These are phyloP conservation scores for Plantago elongata DNA, from an alignment of 257 asterid species.

Conservation along the genomic window DNA sequence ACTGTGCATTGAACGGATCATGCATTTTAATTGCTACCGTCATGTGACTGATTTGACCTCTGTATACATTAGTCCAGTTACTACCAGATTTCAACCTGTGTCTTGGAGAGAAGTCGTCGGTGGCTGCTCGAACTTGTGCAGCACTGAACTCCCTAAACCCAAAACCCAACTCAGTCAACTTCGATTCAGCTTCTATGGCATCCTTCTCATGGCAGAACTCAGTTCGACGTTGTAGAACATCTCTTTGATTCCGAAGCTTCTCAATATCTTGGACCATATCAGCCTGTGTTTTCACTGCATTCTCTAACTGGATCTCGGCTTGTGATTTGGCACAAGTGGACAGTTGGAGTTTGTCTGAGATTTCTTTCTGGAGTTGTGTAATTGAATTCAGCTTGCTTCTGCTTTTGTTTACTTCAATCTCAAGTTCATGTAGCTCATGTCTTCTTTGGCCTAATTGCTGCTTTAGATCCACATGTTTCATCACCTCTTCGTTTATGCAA, in stretches of 20 bases:
- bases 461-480: slow-evolving; percentile 32
- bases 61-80: slow-evolving; percentile 40
- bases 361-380: slow-evolving; percentile 52
- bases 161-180: slow-evolving; percentile 25
- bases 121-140: slow-evolving; percentile 54
- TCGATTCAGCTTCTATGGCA: slow-evolving; percentile 35
- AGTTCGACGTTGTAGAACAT: slow-evolving; percentile 49
- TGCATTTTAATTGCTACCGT: slow-evolving; percentile 47
- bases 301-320: slow-evolving; percentile 47
- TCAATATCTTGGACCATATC: slow-evolving; percentile 51
- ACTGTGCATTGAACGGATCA: slow-evolving; percentile 18
- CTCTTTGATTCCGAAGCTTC: slow-evolving; percentile 43
- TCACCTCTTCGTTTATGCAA: slow-evolving; percentile 27
- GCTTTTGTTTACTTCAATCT: slow-evolving; percentile 41
- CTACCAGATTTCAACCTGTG: slow-evolving; percentile 45
- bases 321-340: slow-evolving; percentile 40
- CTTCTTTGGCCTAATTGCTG: slow-evolving; percentile 35
- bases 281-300: slow-evolving; percentile 34
- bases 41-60: slow-evolving; percentile 38
- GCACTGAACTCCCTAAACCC: slow-evolving; percentile 48
- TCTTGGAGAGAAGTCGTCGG: slow-evolving; percentile 42
- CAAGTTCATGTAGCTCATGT: slow-evolving; percentile 39
- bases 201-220: slow-evolving; percentile 65
- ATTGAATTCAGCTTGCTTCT: slow-evolving; percentile 40
- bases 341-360: slow-evolving; percentile 40